Base-by-base conservation (phyloP, 208 protist species). In the Acanthamoeba divionensis region DNA sequence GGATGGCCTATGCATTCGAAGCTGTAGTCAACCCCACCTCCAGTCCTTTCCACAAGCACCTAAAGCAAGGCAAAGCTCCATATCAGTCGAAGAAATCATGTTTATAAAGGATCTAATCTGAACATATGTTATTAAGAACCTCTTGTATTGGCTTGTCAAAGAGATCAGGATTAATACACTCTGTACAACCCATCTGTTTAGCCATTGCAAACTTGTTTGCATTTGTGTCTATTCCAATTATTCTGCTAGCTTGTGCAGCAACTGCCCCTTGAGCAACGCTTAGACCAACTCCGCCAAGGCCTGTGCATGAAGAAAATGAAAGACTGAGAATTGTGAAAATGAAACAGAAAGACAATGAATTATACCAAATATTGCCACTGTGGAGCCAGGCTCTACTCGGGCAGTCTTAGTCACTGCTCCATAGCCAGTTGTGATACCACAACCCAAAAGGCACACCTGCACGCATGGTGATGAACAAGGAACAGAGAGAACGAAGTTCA, bases 141-240 rank as follows among this genome's bases (percentile, higher is more conserved):
- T 95, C 44, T 62, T 95, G 60, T 65, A 94, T 93, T 55, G 66
- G 47, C 45, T 91, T 69, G 15, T 93, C 50, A 21, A 69, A 57
- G 12, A 95, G 77, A 26, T 91, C 93, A 48, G 96, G 96, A 90
- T 97, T 97, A 45, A 97, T 63, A 79, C 31, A 96, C 45, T 97
- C 95, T 15, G 96, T 97, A 45, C 31, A 26, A 29, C 85, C 63
- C 55, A 90, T 62, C 52, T 57, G 47, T 26, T 63, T 55, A 38
- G 91, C 94, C 29, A 93, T 21, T 0, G 65, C 65, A 63, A 94
- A 95, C 90, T 96, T 97, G 71, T 89, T 73, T n/a, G 24, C 9
- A 77, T 96, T 96, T 44, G 93, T 93, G 92, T 97, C 96, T 24
- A 98, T 89, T 48, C 62, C 96, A 88, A 97, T 93, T 67, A 98